phyloP scores from a whole-genome alignment of 1,284 basidiomycete genomes.

The Pseudozyma sp. region DNA sequence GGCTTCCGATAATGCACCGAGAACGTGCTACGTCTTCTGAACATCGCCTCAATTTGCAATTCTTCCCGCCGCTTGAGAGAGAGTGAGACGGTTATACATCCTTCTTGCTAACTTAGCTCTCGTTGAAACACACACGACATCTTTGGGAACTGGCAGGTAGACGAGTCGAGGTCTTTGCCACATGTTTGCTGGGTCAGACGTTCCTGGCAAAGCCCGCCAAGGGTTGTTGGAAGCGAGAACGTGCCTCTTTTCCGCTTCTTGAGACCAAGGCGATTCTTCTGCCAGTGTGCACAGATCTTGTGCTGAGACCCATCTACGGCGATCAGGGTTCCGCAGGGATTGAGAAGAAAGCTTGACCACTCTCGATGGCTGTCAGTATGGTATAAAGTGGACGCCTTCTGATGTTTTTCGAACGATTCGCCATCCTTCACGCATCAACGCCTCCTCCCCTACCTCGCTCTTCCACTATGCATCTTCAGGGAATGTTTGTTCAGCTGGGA shows the following conservation, averaged over 20 bases:
- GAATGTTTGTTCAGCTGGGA: constrained; percentile 37
- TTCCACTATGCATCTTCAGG: constrained; percentile 32
- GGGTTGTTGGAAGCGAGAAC: constrained; percentile 8
- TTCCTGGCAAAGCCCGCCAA: constrained; percentile 6
- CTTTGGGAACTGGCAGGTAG: neutral
- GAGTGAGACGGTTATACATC: neutral
- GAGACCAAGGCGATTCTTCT: too few species aligned
- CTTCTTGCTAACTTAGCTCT: too few species aligned
- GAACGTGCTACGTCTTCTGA: constrained; percentile 19
- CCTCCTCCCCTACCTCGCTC: neutral
- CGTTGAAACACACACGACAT: constrained; percentile 10
- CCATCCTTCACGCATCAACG: too few species aligned
- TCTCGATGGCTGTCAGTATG: too few species aligned
- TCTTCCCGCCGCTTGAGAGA: neutral
- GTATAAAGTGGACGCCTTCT: too few species aligned
- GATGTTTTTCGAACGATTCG: too few species aligned
- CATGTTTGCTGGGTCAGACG: neutral
- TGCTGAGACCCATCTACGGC: too few species aligned
- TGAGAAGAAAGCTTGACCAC: too few species aligned
- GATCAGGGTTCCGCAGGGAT: too few species aligned
- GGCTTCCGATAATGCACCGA: constrained; percentile 15
- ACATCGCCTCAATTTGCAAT: constrained; percentile 14
- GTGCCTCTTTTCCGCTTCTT: neutral
- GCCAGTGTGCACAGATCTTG: too few species aligned
- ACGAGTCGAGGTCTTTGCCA: neutral